A percentile compares a stretch with the other conserved stretches of the same genome.
Conservation (phyloP, 2,329 filamentous ascomycete genomes). For the Aspergillus sp. region DNA sequence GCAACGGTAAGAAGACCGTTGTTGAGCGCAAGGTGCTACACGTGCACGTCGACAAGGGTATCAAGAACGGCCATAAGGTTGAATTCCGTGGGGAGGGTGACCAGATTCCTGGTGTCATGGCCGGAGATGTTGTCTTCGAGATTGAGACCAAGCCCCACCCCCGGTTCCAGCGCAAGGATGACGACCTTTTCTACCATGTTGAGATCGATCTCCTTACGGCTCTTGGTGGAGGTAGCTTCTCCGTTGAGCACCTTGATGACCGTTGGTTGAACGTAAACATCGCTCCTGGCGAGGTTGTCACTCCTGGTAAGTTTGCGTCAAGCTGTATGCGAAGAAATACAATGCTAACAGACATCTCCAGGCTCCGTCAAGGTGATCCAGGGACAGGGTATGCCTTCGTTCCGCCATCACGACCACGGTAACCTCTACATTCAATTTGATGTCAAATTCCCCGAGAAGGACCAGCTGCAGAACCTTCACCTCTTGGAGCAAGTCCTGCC, state of each 20-base stretch:
- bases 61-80: constrained; percentile 89
- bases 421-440: constrained; percentile 97
- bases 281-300: constrained; percentile 87
- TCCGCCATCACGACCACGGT: constrained; percentile 87
- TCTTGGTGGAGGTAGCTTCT: constrained; percentile 81
- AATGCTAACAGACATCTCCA: constrained; percentile 33
- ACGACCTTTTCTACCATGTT: constrained; percentile 90
- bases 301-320: constrained; percentile 60
- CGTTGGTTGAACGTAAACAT: constrained; percentile 94
- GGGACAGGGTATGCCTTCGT: constrained; percentile 95
- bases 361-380: constrained; percentile 89
- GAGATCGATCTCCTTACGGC: constrained; percentile 95
- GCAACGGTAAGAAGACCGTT: constrained; percentile 93
- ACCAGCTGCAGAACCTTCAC: constrained; percentile 62
- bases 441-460: constrained; percentile 88
- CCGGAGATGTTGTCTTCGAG: constrained; percentile 95
- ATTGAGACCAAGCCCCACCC: constrained; percentile 98
- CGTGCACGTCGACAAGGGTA: constrained; percentile 92
- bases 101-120: constrained; percentile 84
- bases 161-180: constrained; percentile 91
- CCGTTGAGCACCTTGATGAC: constrained; percentile 94
- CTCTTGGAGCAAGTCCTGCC: constrained; percentile 81
- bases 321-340: neutral
- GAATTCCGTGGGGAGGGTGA: constrained; percentile 97
- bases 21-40: constrained; percentile 97